Percentiles rank a stretch among this genome's conserved stretches.
These are phyloP conservation scores for Diaporthe batatas DNA, from an alignment of 2,329 filamentous ascomycete species.

Conservation along the genomic window DNA sequence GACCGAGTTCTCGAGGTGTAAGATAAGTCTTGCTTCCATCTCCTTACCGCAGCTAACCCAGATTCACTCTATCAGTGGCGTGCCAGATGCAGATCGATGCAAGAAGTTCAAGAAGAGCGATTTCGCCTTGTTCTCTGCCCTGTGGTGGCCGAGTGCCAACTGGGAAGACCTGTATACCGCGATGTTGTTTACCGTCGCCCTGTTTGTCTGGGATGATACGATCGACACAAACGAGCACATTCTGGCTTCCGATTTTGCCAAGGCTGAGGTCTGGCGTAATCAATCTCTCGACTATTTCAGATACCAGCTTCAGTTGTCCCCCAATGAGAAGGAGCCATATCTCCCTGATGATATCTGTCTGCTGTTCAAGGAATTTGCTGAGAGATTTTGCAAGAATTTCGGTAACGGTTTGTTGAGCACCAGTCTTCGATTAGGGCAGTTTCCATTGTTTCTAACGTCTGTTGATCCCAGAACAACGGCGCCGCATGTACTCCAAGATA, in stretches of 20 bases:
- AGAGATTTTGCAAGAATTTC: conserved; percentile 41
- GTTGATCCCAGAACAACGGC: conserved; percentile 33
- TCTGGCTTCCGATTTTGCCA: conserved; percentile 47
- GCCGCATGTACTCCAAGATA: conserved; percentile 43
- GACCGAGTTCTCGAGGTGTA: conserved; percentile 38
- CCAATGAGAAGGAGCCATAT: conserved; percentile 32
- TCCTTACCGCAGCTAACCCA: not conserved
- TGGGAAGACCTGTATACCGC: conserved; percentile 51
- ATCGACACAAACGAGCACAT: conserved; percentile 52
- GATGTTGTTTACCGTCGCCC: conserved; percentile 51
- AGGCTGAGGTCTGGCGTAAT: conserved; percentile 49
- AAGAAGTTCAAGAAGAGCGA: conserved; percentile 52
- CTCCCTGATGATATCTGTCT: conserved; percentile 41
- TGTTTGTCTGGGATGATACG: conserved; percentile 53
- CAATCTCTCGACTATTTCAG: conserved; percentile 50
- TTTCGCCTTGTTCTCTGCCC: conserved; percentile 50
- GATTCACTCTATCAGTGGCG: conserved; percentile 44
- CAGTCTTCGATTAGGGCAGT: not conserved
- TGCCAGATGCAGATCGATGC: conserved; percentile 48
- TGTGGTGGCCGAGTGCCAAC: conserved; percentile 52
- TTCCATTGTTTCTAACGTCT: not conserved
- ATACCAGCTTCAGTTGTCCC: conserved; percentile 47
- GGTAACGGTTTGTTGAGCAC: conserved; percentile 35
- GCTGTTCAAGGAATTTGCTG: conserved; percentile 44
- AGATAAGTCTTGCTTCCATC: no score